These are phyloP conservation scores for Plasmopara muralis DNA, from an alignment of 352 stramenopile species.

Conservation along the genomic window DNA sequence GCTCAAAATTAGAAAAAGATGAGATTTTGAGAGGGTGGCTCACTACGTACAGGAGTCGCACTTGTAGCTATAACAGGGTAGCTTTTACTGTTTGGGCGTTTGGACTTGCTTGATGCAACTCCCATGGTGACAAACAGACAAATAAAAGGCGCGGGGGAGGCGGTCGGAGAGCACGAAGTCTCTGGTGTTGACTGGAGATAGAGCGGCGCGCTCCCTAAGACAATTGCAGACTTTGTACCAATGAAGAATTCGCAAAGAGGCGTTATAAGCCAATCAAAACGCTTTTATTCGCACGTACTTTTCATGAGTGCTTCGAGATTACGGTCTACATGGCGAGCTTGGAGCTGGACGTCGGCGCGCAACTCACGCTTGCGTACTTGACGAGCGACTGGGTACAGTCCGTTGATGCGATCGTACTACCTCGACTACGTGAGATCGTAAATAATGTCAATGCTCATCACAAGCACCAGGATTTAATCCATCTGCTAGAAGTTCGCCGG, in stretches of 20 bases:
- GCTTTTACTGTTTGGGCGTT: conserved; percentile 12
- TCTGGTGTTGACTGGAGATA: conserved; percentile 27
- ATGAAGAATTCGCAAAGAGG: background rate
- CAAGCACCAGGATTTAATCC: conserved; percentile 6
- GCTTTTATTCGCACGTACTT: conserved; percentile 9
- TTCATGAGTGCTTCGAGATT: conserved; percentile 11
- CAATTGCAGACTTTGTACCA: conserved; percentile 11
- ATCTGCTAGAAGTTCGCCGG: conserved; percentile 25
- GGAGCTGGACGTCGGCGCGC: conserved; percentile 11
- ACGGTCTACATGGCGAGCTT: conserved; percentile 16
- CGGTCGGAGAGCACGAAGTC: conserved; percentile 10
- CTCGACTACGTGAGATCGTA: conserved; percentile 15
- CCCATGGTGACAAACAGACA: conserved; percentile 37
- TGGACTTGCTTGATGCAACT: conserved; percentile 34
- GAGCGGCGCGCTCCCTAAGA: conserved; percentile 16
- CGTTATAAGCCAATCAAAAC: conserved; percentile 5
- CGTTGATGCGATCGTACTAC: conserved; percentile 26
- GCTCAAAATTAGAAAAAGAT: background rate
- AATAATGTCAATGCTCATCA: conserved; percentile 7
- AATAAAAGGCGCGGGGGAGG: conserved; percentile 10
- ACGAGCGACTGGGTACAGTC: conserved; percentile 38
- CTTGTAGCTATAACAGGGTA: conserved; percentile 71
- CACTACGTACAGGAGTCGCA: conserved; percentile 38
- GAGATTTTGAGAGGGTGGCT: background rate
- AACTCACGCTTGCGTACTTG: conserved; percentile 40